Evolutionary conservation across 805 yeast species (phyloP).

Genomic region (Torulaspora indica): DNA sequence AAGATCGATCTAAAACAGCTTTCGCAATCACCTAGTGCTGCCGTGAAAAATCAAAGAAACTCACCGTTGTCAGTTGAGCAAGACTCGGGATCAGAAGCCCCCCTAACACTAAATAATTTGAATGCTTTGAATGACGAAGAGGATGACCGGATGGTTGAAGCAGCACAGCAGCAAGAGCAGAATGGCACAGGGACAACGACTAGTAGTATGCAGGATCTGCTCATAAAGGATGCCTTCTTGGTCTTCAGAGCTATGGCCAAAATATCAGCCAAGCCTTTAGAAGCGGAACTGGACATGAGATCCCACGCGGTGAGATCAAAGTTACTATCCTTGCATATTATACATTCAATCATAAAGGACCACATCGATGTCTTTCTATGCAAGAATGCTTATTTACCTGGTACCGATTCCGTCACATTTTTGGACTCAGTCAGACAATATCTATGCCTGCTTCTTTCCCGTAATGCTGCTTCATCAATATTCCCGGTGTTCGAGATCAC

Average conservation of each 20-base stretch:
- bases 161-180: conserved; percentile 23
- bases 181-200: conserved; percentile 3
- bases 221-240: conserved; percentile 85
- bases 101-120: conserved; percentile 57
- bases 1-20: conserved; percentile 40
- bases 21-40: conserved; percentile 29
- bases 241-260: conserved; percentile 94
- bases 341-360: conserved; percentile 78
- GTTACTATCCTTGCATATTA: conserved; percentile 77
- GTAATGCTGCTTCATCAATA: conserved; percentile 88
- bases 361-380: conserved; percentile 78
- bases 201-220: conserved; percentile 51
- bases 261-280: conserved; percentile 78
- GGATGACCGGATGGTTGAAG: conserved; percentile 51
- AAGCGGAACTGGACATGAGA: conserved; percentile 75
- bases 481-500: conserved; percentile 91
- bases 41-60: conserved; percentile 27
- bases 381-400: conserved; percentile 49
- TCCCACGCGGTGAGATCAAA: conserved; percentile 92
- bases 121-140: conserved; percentile 53
- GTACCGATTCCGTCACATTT: conserved; percentile 55
- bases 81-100: conserved; percentile 32
- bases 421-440: conserved; percentile 81
- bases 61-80: conserved; percentile 19
- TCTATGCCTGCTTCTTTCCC: conserved; percentile 71